Evolutionary conservation across 306 rosid genomes (phyloP), one percentile per base, ranked within the genome.

Genomic region (Acacia acuminata): DNA sequence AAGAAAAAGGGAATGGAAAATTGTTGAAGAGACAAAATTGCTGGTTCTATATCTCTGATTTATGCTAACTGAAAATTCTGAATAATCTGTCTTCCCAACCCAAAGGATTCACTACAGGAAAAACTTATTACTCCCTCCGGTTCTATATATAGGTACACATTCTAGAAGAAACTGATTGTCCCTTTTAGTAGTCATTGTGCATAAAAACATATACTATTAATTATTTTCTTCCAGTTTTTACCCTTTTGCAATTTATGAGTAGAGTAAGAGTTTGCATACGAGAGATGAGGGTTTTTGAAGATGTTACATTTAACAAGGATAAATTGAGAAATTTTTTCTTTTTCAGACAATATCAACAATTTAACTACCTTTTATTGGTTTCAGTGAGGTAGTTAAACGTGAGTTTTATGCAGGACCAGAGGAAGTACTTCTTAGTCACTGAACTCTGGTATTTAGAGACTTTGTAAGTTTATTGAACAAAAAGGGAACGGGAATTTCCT

Each of bases 1-100:
- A 73, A 70, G 70, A 45, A 53, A 44, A 71, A 76, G 14, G 42
- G 66, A 72, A 73, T 30, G 58, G 20, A 19, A 42, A 73, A 58
- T 20, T 48, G n/a, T 32, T 11, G 71, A 58, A 30, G 20, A 13
- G 16, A 40, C 44, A 73, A 64, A 48, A 24, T 36, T 24, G 55
- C 48, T 55, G 82, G 13, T 58, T 45, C 19, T 50, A 43, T 38
- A 17, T 82, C 14, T 76, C 66, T 55, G 77, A 73, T 73, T 60
- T 50, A 55, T 74, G 75, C 66, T 79, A 45, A 64, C 42, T 83
- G 9, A 76, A 71, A 24, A 44, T 44, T 86, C 53, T 80, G 71
- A 55, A 72, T 58, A 71, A 24, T 44, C 22, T 72, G 76, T 71
- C 50, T 66, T 47, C 20, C 40, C 14, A 83, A 71, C 27, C 73